Conservation (phyloP, 208 protist species). For the Vickermania spadyakhi region DNA sequence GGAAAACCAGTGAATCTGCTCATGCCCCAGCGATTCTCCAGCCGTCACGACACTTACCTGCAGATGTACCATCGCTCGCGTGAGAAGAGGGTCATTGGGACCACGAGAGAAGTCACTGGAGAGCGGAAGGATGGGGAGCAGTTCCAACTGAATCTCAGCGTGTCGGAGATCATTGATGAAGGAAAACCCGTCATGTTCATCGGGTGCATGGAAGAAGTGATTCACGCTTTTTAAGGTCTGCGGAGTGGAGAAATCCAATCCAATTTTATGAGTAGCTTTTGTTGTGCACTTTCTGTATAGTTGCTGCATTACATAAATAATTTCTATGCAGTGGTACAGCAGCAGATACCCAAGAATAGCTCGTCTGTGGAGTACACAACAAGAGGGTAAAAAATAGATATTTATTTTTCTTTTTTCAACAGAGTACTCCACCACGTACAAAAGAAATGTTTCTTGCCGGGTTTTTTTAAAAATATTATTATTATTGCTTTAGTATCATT, state of each 20-base stretch:
- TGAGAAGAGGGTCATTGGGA: slow-evolving; percentile 1
- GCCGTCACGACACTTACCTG: slow-evolving; percentile 6
- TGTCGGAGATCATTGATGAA: slow-evolving; percentile 11
- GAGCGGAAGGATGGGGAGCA: slow-evolving; percentile 13
- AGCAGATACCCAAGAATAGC: too few species aligned
- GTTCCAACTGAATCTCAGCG: slow-evolving; percentile 12
- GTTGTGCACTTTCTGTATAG: slow-evolving; percentile 5
- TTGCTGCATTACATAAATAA: too few species aligned
- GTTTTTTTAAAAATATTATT: too few species aligned
- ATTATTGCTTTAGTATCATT: too few species aligned
- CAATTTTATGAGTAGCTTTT: too few species aligned
- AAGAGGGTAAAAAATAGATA: too few species aligned
- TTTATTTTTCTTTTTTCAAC: too few species aligned
- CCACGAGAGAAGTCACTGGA: slow-evolving; percentile 2
- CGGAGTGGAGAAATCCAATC: neutral
- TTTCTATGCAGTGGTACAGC: too few species aligned
- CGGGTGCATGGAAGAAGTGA: neutral
- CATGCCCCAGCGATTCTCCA: slow-evolving; percentile 1
- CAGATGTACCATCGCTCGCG: neutral
- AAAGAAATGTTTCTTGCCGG: too few species aligned
- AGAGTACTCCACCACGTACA: too few species aligned
- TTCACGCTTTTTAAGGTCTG: too few species aligned
- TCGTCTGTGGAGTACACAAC: too few species aligned
- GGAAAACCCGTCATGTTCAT: neutral
- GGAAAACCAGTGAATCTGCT: slow-evolving; percentile 6